Base-by-base conservation (phyloP, 1,139 yeast genomes). In the Insectozyma bohioensis region DNA sequence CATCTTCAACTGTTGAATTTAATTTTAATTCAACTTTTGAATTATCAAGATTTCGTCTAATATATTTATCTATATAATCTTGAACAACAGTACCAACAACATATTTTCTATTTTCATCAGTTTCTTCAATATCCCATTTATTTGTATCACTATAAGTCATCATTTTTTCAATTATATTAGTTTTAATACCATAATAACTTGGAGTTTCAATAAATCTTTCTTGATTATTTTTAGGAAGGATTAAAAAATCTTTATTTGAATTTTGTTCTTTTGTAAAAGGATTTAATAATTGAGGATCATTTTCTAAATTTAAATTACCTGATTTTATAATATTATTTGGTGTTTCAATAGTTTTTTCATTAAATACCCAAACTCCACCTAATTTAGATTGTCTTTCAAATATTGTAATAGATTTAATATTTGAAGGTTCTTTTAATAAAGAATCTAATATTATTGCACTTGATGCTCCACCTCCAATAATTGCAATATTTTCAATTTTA, bases 401-500 rank as follows among this genome's bases (percentile, higher is more conserved):
- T 1, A 61, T 28, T 2, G 56, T 56, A 15, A 62, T 48, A 9
- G 42, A 36, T 12, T 37, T 37, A 26, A 56, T 45, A n/a, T 36
- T 35, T 2, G 41, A 33, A 4, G 43, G 42, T 31, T 70, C 71
- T 28, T 61, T 53, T 2, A 65, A 42, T 6, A 72, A 45, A 4
- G 63, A 43, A 36, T 71, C 75, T 10, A 71, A 51, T 0, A 63
- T 54, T 20, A 71, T 58, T 9, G 74, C 71, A 4, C 78, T 78
- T 1, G 74, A 65, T 4, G 78, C 77, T 2, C 79, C 79, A 13
- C 74, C 78, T 1, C 79, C 78, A 12, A 73, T 68, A 22, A 73
- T 58, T 7, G 76, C 78, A 9, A 71, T 50, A 2, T 61, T 51
- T 31, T 54, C 45, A 19, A 60, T 37, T 42, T 46, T 46, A 6